phyloP scores from a whole-genome alignment of 257 asterid species.

The Eucommia ulmoides region DNA sequence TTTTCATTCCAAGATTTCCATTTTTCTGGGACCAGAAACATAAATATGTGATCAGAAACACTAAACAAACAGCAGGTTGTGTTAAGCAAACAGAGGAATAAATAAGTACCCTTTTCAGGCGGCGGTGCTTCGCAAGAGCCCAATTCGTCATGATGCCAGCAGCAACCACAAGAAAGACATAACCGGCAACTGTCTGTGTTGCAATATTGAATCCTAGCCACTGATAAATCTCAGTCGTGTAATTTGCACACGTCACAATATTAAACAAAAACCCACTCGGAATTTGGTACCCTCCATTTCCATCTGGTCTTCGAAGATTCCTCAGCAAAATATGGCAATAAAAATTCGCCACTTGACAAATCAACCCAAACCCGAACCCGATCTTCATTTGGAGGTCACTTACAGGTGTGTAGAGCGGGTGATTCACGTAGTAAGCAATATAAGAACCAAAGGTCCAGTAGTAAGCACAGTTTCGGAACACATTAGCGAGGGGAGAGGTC shows the following conservation, averaged over 20 bases:
- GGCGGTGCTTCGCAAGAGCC: conserved; percentile 95
- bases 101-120: conserved; percentile 60
- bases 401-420: conserved; percentile 87
- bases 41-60: too few species aligned
- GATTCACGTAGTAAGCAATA: conserved; percentile 83
- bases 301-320: conserved; percentile 56
- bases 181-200: conserved; percentile 85
- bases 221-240: conserved; percentile 95
- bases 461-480: conserved; percentile 86
- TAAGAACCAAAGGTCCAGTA: conserved; percentile 92
- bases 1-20: not conserved
- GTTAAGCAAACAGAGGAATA: conserved; percentile 2
- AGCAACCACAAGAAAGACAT: conserved; percentile 85
- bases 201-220: conserved; percentile 97
- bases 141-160: conserved; percentile 95
- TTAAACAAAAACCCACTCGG: conserved; percentile 88
- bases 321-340: conserved; percentile 91
- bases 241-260: conserved; percentile 89
- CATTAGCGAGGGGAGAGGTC: conserved; percentile 88
- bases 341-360: conserved; percentile 78
- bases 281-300: conserved; percentile 81
- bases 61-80: too few species aligned
- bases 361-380: conserved; percentile 72
- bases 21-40: not conserved
- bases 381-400: conserved; percentile 75